Evolutionary conservation across 441 rosid genomes (phyloP), one percentile per base, ranked within the genome.

Genomic region (Francoa sonchifolia): DNA sequence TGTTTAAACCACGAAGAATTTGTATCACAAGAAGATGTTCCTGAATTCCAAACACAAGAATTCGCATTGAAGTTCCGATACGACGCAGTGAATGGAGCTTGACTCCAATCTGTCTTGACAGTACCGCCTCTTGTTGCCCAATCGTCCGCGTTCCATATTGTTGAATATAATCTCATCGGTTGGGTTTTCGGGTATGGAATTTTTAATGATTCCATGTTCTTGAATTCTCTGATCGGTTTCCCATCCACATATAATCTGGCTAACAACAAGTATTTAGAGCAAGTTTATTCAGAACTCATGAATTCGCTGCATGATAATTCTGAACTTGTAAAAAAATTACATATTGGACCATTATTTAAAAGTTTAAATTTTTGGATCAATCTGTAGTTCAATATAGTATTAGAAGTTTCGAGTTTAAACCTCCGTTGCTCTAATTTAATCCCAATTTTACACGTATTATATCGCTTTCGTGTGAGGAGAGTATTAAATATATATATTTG

Each of bases 131-230:
- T 3, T 23, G 27, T 23, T 3, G 27, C 27, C 27, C 27, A 23
- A 7, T 35, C 39, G 16, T 35, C 39, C 2, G 39, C 39, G 16
- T 35, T 35, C 39, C 39, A 35, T 2, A 35, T 15, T 6, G 20
- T 12, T 11, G 19, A 12, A 8, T 35, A 35, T 2, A 35, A n/a
- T 8, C 39, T n/a, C 39, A 35, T 35, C 19, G 39, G 20, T 8
- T 35, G 39, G 20, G 15, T 18, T 11, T 35, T 35, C 1, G 39
- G 39, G 39, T 15, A 35, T 17, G 39, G 10, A 11, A 35, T 21
- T 2, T 21, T 21, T 21, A 6, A 15, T 7, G 6, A 18, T 6
- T 35, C 39, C 21, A 35, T 15, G 39, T 35, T 35, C 19, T 8
- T 35, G 21, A 12, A 18, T 3, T 15, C 39, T 10, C 39, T 35